Evolutionary conservation across 2,329 filamentous ascomycete species (phyloP).

Genomic region (Colletotrichum tofieldiae): DNA sequence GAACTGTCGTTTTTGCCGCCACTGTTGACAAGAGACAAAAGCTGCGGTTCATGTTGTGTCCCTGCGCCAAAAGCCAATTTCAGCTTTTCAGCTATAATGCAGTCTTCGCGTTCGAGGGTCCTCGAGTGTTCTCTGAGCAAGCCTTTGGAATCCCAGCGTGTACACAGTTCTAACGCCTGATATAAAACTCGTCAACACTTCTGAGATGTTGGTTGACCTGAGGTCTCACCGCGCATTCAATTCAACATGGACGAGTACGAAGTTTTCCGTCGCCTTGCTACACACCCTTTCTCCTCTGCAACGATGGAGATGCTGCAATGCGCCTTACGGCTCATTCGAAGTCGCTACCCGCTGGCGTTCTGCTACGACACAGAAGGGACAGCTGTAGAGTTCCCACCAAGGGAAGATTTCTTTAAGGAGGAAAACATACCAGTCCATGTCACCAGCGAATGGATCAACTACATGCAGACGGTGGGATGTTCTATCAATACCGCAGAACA

Average conservation of each 20-base stretch:
- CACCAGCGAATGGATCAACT: not conserved
- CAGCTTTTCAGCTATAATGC: too few species aligned
- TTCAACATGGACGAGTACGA: conserved; percentile 14
- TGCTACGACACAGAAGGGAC: not conserved
- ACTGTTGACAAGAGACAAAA: not conserved
- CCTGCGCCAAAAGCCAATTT: not conserved
- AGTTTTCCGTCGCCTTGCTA: conserved; percentile 14
- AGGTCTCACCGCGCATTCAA: not conserved
- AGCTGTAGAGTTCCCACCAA: not conserved
- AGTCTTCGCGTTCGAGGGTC: too few species aligned
- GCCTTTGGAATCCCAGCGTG: not conserved
- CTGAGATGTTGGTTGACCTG: too few species aligned
- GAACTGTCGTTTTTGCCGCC: not conserved
- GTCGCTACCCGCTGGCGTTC: conserved; percentile 11
- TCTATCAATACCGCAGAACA: conserved; percentile 5
- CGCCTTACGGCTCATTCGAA: conserved; percentile 7
- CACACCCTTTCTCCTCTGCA: conserved; percentile 16
- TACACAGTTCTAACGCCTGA: too few species aligned
- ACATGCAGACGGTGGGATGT: conserved; percentile 1
- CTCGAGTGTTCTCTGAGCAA: not conserved
- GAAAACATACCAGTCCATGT: conserved; percentile 2
- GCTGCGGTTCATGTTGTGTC: not conserved
- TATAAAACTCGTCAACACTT: too few species aligned
- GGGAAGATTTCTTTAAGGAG: conserved; percentile 19
- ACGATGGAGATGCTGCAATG: conserved; percentile 22